Percentiles rank a stretch among this genome's conserved stretches.
Conservation (phyloP, 805 yeast genomes). For the Myxozyma neotropica region DNA sequence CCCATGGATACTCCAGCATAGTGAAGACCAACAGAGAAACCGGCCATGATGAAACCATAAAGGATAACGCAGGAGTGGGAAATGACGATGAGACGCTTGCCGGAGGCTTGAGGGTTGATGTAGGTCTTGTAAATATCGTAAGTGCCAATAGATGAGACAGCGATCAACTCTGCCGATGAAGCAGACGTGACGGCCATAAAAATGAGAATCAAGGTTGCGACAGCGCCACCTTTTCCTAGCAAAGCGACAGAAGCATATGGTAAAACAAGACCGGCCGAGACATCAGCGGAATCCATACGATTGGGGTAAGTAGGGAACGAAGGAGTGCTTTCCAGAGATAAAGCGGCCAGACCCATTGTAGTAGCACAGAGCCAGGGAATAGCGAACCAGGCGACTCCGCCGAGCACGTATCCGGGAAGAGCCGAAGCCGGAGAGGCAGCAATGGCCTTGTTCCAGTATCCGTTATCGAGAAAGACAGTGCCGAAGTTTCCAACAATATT, state of each 20-base stretch:
- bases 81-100: slow-evolving; percentile 62
- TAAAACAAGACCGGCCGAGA: slow-evolving; percentile 62
- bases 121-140: slow-evolving; percentile 80
- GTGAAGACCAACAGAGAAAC: slow-evolving; percentile 73
- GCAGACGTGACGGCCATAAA: slow-evolving; percentile 90
- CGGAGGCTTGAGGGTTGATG: slow-evolving; percentile 72
- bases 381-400: slow-evolving; percentile 52
- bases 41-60: slow-evolving; percentile 65
- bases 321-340: slow-evolving; percentile 61
- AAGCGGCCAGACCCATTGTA: slow-evolving; percentile 46
- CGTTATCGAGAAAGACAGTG: slow-evolving; percentile 41
- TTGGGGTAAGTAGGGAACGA: slow-evolving; percentile 79
- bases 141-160: slow-evolving; percentile 77
- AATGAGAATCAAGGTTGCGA: slow-evolving; percentile 67
- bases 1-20: slow-evolving; percentile 86
- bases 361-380: slow-evolving; percentile 47
- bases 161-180: slow-evolving; percentile 81
- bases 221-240: slow-evolving; percentile 84
- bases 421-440: slow-evolving; percentile 50
- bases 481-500: slow-evolving; percentile 54
- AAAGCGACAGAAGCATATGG: slow-evolving; percentile 77
- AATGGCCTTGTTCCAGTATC: slow-evolving; percentile 48
- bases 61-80: slow-evolving; percentile 66
- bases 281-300: slow-evolving; percentile 62
- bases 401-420: slow-evolving; percentile 50